Percentiles rank a stretch among this genome's conserved stretches.
These are phyloP conservation scores for Suillus tomentosus DNA, from an alignment of 768 basidiomycete species.

Conservation along the genomic window DNA sequence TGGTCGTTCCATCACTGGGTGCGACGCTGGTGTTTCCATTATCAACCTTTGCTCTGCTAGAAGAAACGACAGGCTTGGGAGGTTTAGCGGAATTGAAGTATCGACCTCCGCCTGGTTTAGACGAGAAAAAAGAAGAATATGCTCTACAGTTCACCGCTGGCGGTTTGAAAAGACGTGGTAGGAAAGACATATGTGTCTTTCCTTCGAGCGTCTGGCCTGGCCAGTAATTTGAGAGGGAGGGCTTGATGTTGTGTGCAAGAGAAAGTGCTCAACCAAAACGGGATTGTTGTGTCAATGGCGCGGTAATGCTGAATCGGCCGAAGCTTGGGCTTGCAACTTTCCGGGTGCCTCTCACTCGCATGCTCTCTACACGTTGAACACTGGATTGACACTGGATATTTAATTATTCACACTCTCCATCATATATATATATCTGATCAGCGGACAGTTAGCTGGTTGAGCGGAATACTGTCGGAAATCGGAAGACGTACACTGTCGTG, in stretches of 20 bases:
- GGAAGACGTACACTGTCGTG: not conserved
- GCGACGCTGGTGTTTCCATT: slow-evolving; percentile 38
- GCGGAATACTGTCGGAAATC: not conserved
- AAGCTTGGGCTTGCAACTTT: not conserved
- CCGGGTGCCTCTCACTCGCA: not conserved
- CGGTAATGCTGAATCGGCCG: not conserved
- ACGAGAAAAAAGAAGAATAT: slow-evolving; percentile 81
- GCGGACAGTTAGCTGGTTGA: not conserved
- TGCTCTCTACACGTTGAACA: not conserved
- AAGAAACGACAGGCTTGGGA: slow-evolving; percentile 46
- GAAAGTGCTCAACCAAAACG: slow-evolving; percentile 3
- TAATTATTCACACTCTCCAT: not conserved
- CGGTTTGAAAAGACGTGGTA: slow-evolving; percentile 51
- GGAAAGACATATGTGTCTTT: slow-evolving; percentile 48
- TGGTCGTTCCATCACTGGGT: slow-evolving; percentile 30
- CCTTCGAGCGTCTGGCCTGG: slow-evolving; percentile 10
- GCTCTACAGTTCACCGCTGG: slow-evolving; percentile 52
- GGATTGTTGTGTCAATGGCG: not conserved
- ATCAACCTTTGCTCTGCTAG: slow-evolving; percentile 41
- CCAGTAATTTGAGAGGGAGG: not conserved
- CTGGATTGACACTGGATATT: not conserved
- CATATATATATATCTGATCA: not conserved
- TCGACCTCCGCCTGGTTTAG: slow-evolving; percentile 72
- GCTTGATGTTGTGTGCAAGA: slow-evolving; percentile 3
- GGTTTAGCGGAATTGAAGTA: slow-evolving; percentile 77